Percentiles rank a stretch among this genome's conserved stretches.
These are phyloP conservation scores for Scleroderma bovista DNA, from an alignment of 768 basidiomycete genomes.

Conservation along the genomic window DNA sequence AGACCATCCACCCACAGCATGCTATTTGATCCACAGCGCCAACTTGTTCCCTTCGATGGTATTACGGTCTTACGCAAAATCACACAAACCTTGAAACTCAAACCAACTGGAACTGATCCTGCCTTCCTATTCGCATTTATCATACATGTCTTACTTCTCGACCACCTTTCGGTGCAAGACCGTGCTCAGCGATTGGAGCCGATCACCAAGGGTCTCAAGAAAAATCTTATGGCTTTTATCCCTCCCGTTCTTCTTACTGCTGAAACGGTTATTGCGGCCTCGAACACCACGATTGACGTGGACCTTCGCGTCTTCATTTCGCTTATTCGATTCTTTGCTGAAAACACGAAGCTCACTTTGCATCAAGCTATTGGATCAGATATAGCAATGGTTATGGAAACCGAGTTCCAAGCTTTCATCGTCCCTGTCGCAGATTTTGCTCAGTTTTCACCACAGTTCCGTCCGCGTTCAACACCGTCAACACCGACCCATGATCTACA, in stretches of 20 bases:
- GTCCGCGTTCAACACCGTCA: slow-evolving; percentile 5
- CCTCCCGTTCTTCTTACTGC: slow-evolving; percentile 32
- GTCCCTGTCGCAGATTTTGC: slow-evolving; percentile 16
- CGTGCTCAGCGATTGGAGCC: slow-evolving; percentile 32
- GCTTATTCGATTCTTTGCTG: slow-evolving; percentile 35
- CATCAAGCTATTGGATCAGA: slow-evolving; percentile 26
- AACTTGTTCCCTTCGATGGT: neutral
- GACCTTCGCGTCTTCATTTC: slow-evolving; percentile 49
- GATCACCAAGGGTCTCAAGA: slow-evolving; percentile 25
- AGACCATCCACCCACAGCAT: neutral
- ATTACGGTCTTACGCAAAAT: slow-evolving; percentile 8
- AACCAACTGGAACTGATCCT: slow-evolving; percentile 2
- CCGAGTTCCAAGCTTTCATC: slow-evolving; percentile 16
- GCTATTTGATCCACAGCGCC: neutral
- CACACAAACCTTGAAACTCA: slow-evolving; percentile 4
- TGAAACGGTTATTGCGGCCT: slow-evolving; percentile 18
- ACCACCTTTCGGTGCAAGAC: slow-evolving; percentile 31
- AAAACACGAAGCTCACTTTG: slow-evolving; percentile 15
- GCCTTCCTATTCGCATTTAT: slow-evolving; percentile 34
- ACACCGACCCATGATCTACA: neutral
- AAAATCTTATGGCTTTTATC: slow-evolving; percentile 36
- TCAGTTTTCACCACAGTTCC: slow-evolving; percentile 16
- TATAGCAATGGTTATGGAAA: slow-evolving; percentile 16
- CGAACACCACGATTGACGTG: slow-evolving; percentile 34
- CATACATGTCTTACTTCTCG: slow-evolving; percentile 35